Conservation (phyloP, 768 basidiomycete species). For the Suillus lakei region DNA sequence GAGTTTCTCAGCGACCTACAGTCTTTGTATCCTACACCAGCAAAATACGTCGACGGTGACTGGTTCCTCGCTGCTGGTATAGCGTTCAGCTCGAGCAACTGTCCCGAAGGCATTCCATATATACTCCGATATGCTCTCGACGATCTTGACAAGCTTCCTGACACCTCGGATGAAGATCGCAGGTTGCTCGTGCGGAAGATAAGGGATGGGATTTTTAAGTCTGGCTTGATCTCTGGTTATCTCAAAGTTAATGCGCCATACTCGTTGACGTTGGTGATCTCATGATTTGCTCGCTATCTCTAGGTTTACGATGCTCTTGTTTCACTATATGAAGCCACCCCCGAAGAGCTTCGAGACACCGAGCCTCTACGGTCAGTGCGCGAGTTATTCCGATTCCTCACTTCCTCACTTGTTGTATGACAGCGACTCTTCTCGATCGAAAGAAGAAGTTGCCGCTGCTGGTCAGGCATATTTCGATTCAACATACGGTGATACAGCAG, state of each 20-base stretch:
- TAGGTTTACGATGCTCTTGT: conserved; percentile 65
- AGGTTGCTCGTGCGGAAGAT: conserved; percentile 54
- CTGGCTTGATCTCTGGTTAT: conserved; percentile 60
- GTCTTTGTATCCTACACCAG: conserved; percentile 45
- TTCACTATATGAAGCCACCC: conserved; percentile 54
- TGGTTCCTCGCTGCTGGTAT: conserved; percentile 67
- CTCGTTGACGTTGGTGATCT: background rate
- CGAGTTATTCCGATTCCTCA: background rate
- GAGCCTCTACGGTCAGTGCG: conserved; percentile 48
- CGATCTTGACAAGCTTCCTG: conserved; percentile 43
- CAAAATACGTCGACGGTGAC: conserved; percentile 42
- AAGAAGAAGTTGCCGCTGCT: conserved; percentile 45
- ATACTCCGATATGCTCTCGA: conserved; percentile 56
- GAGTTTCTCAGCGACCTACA: conserved; percentile 50
- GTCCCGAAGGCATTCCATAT: conserved; percentile 58
- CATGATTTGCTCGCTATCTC: background rate
- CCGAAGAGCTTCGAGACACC: conserved; percentile 54
- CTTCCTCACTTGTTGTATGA: background rate
- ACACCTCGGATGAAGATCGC: conserved; percentile 37
- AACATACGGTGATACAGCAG: conserved; percentile 62
- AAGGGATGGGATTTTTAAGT: conserved; percentile 67
- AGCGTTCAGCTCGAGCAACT: conserved; percentile 61
- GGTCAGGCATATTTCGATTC: conserved; percentile 51
- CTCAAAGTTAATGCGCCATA: conserved; percentile 48
- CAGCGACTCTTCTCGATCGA: conserved; percentile 47